Evolutionary conservation across 1,284 basidiomycete genomes (phyloP).

Genomic region (Puccinia coronata): DNA sequence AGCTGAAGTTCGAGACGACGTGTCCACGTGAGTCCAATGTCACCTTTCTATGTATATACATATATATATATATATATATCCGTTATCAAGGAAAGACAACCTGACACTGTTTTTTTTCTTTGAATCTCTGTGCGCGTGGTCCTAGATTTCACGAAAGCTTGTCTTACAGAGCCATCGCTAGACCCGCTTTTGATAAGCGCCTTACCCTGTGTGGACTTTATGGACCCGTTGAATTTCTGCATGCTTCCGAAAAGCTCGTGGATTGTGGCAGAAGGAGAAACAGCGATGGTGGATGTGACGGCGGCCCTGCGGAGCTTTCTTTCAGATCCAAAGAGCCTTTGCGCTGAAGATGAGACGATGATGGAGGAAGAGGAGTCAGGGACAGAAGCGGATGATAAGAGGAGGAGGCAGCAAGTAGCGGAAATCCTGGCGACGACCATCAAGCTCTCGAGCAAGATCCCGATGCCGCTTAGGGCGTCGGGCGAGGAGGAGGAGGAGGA

Average conservation of each 20-base stretch:
- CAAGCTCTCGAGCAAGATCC: neutral
- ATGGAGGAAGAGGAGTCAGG: neutral
- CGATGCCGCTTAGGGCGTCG: neutral
- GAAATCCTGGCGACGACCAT: neutral
- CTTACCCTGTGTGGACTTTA: neutral
- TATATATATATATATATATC: neutral
- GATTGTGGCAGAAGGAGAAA: neutral
- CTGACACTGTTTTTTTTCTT: neutral
- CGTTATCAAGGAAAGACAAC: neutral
- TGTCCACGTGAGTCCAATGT: constrained; percentile 21
- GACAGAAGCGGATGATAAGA: neutral
- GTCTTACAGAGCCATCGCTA: neutral
- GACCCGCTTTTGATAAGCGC: neutral
- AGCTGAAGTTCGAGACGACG: neutral
- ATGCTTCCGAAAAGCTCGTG: neutral
- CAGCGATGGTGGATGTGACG: neutral
- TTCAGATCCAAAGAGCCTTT: neutral
- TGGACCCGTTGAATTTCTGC: neutral
- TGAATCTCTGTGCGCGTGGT: neutral
- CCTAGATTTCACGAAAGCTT: constrained; percentile 10
- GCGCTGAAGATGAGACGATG: neutral
- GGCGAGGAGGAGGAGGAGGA: no score
- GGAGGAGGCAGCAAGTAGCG: neutral
- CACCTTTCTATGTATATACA: no score
- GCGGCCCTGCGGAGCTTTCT: neutral